A percentile compares a stretch with the other conserved stretches of the same genome.
phyloP scores from a whole-genome alignment of 2,329 filamentous ascomycete genomes.

The Verticillium albo-atrum region DNA sequence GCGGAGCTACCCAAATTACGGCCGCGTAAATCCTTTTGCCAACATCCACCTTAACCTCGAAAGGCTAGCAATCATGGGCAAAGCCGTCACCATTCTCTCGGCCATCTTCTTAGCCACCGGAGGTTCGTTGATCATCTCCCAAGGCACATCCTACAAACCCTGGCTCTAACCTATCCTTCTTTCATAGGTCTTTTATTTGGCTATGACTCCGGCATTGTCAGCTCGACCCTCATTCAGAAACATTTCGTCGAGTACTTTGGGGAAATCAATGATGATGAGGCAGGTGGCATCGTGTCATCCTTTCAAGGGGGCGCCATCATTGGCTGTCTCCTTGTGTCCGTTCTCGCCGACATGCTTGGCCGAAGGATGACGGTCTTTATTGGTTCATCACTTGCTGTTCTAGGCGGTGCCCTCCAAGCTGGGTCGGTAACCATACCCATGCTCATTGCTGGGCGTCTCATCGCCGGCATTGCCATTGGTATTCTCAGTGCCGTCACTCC shows the following conservation, averaged over 20 bases:
- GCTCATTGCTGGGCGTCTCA: slow-evolving; percentile 42
- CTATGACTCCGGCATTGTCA: slow-evolving; percentile 43
- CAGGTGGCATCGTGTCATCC: slow-evolving; percentile 15
- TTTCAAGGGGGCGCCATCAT: slow-evolving; percentile 17
- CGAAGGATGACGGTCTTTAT: slow-evolving; percentile 20
- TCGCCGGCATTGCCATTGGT: slow-evolving; percentile 42
- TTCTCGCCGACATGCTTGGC: slow-evolving; percentile 20
- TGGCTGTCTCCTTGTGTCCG: slow-evolving; percentile 5
- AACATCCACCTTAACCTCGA: too few relatives aligned
- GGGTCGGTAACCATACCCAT: slow-evolving; percentile 26
- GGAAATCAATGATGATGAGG: slow-evolving; percentile 22
- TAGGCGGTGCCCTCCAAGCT: slow-evolving; percentile 21
- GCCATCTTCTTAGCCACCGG: slow-evolving; percentile 17
- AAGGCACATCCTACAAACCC: too few relatives aligned
- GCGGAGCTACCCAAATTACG: too few relatives aligned
- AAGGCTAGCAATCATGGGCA: too few relatives aligned
- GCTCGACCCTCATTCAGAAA: slow-evolving; percentile 19
- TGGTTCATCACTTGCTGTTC: slow-evolving; percentile 19
- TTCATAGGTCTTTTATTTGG: slow-evolving; percentile 23
- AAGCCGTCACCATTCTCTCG: slow-evolving; percentile 13
- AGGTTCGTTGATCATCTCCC: slow-evolving; percentile 4
- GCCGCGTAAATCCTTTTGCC: too few relatives aligned
- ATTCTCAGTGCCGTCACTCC: slow-evolving; percentile 39
- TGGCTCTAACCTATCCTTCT: too few relatives aligned
- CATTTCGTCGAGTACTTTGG: slow-evolving; percentile 33